Conservation (phyloP, 2,329 filamentous ascomycete genomes). For the Chaetomiaceae sp. region DNA sequence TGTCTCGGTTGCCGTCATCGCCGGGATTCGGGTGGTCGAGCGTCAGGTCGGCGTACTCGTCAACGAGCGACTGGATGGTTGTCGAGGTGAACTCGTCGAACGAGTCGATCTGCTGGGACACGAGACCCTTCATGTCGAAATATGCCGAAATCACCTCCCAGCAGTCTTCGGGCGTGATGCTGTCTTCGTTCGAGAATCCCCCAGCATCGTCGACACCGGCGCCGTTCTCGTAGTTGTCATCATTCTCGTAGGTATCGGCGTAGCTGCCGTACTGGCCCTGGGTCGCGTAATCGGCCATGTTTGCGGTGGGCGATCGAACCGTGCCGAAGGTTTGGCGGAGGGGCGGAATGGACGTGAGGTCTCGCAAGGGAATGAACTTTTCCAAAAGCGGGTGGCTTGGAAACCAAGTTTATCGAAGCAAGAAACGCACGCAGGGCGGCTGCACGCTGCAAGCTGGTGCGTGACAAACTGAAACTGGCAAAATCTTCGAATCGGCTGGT, state of each 20-base stretch:
- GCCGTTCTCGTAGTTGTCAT: slow-evolving; percentile 43
- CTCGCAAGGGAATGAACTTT: background rate
- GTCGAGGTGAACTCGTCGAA: slow-evolving; percentile 96
- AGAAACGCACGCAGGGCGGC: background rate
- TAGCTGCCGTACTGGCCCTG: slow-evolving; percentile 21
- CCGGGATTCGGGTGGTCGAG: slow-evolving; percentile 87
- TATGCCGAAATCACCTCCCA: slow-evolving; percentile 97
- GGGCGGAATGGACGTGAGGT: background rate
- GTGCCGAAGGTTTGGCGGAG: too few relatives aligned
- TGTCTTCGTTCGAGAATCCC: slow-evolving; percentile 59
- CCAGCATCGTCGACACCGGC: slow-evolving; percentile 61
- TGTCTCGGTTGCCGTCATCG: slow-evolving; percentile 67
- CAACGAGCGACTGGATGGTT: slow-evolving; percentile 90
- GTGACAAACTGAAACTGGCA: too few relatives aligned
- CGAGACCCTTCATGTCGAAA: slow-evolving; percentile 92
- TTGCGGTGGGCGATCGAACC: background rate
- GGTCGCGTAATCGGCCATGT: slow-evolving; percentile 24
- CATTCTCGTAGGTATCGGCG: slow-evolving; percentile 40
- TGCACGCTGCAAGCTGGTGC: background rate
- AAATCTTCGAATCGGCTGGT: background rate
- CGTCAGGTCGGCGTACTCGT: slow-evolving; percentile 87
- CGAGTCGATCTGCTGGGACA: slow-evolving; percentile 95
- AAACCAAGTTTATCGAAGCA: background rate
- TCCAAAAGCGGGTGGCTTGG: background rate
- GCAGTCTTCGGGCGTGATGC: slow-evolving; percentile 93